A percentile compares a stretch with the other conserved stretches of the same genome.
These are phyloP conservation scores for Salvia sclarea DNA, from an alignment of 305 asterid species.

Conservation along the genomic window DNA sequence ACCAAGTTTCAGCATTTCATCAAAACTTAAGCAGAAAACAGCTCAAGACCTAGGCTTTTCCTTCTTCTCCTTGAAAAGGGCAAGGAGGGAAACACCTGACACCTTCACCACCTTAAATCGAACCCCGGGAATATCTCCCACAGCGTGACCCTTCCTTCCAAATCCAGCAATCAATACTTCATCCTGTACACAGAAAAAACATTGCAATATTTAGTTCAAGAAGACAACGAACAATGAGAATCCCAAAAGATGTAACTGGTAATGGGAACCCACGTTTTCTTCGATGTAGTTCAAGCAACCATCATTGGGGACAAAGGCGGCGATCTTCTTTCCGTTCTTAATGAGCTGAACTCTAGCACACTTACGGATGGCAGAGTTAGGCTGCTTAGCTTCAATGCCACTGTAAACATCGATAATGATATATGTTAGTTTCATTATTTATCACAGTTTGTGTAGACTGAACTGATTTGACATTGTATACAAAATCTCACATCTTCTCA, in stretches of 20 bases:
- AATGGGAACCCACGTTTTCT: conserved; percentile 51
- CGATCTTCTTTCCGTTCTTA: conserved; percentile 79
- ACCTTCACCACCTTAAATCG: conserved; percentile 86
- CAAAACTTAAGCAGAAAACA: conserved; percentile 24
- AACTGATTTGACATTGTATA: background rate
- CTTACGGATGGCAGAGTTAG: conserved; percentile 83
- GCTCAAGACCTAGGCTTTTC: conserved; percentile 77
- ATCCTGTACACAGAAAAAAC: conserved; percentile 43
- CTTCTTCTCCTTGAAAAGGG: conserved; percentile 87
- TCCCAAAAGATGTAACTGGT: background rate
- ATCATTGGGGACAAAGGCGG: conserved; percentile 78
- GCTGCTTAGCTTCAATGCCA: conserved; percentile 88
- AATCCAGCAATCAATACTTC: conserved; percentile 90
- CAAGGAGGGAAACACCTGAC: conserved; percentile 83
- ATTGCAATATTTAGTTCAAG: background rate
- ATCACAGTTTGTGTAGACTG: background rate
- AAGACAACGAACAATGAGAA: background rate
- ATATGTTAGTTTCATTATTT: background rate
- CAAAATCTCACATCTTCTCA: conserved; percentile 55
- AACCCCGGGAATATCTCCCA: conserved; percentile 90
- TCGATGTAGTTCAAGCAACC: conserved; percentile 78
- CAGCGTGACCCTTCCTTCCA: conserved; percentile 90
- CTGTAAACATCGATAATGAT: conserved; percentile 35
- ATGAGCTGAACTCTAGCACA: conserved; percentile 87
- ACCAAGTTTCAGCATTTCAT: conserved; percentile 20